Base-by-base conservation (phyloP, 495 filamentous ascomycete species). In the Xanthoparmelia taractica region DNA sequence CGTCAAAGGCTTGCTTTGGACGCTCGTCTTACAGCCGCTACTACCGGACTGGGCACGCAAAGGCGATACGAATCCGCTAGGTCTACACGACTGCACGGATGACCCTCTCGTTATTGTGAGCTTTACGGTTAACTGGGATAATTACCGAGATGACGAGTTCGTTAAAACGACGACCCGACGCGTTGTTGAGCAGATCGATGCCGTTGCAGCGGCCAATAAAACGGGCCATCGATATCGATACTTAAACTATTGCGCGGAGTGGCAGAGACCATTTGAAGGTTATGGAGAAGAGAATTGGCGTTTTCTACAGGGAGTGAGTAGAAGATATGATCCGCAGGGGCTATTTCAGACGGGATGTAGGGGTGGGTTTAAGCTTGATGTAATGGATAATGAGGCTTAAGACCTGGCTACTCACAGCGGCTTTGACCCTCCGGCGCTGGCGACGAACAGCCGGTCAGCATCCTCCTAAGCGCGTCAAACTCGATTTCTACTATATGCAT, bases 191-290 rank as follows among this genome's bases (percentile, higher is more conserved):
- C 60, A 67, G 60, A 76, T 76, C 25, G 72, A 76, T 20, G 60
- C 38, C 4, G 18, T 66, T 58, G 72, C 73, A 61, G 64, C 60
- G 37, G 66, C 67, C 29, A 67, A 68, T 27, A 50, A 58, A 45
- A 72, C 68, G 8, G 68, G 59, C 25, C 67, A 74, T 66, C 69
- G 58, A 38, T 74, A 68, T 64, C 69, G 66, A 48, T 71, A 73
- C 65, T 45, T 76, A 34, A 76, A 75, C 47, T 74, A 75, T 56
- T 73, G 74, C 33, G 67, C 57, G 55, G 68, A 66, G 25, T 70
- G 69, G 59, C 72, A 74, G 68, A 66, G 63, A 33, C 71, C 71
- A 7, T 73, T 78, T 40, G 69, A 68, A 62, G 66, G 70, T 20
- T 77, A 75, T 68, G 74, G 74, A 8, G 47, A 33, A 34, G 70